phyloP scores from a whole-genome alignment of 257 asterid species.

The Solanum medicagineum region DNA sequence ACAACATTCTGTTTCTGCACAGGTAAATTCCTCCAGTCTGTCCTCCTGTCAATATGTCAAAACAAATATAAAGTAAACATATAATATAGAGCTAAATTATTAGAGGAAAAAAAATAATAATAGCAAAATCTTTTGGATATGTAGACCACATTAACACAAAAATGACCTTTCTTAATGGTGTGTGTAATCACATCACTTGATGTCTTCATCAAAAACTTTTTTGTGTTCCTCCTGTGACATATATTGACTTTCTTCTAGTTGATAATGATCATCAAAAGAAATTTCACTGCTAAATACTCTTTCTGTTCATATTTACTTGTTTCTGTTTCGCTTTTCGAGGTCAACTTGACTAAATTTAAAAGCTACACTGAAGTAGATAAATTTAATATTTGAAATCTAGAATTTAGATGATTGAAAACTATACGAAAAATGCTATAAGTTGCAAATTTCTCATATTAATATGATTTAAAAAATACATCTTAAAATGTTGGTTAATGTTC shows the following conservation, averaged over 20 bases:
- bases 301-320: too few species aligned
- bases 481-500: too few species aligned
- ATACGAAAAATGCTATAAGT: too few species aligned
- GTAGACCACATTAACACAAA: neutral
- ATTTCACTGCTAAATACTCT: neutral
- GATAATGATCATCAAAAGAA: neutral
- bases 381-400: too few species aligned
- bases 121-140: neutral
- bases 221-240: neutral
- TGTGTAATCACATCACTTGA: neutral
- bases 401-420: too few species aligned
- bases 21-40: conserved; percentile 65
- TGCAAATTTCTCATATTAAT: too few species aligned
- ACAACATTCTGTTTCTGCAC: conserved; percentile 37
- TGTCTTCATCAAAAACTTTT: neutral
- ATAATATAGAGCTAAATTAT: neutral
- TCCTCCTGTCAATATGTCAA: conserved; percentile 30
- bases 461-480: too few species aligned
- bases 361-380: too few species aligned
- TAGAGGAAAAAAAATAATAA: neutral
- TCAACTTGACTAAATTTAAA: too few species aligned
- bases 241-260: neutral
- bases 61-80: neutral
- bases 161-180: neutral
- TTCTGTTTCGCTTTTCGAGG: too few species aligned